These are phyloP conservation scores for Raphidocelis subcapitata DNA, from an alignment of 139 green algal species.

Conservation along the genomic window DNA sequence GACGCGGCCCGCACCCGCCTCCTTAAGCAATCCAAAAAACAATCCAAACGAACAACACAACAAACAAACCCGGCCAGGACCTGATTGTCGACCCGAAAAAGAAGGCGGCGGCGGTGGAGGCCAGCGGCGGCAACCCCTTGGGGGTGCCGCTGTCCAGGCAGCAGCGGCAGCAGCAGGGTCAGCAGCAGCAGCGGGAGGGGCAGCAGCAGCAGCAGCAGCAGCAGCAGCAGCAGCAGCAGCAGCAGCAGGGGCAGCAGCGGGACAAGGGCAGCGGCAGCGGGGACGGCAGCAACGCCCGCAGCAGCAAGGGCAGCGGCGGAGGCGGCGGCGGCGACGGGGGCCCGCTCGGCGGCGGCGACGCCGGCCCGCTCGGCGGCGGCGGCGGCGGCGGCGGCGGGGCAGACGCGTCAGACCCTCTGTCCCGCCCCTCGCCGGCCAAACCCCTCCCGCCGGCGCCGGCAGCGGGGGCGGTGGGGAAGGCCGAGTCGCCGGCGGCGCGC, in stretches of 20 bases:
- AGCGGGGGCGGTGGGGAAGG: no score
- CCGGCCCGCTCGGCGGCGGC: no score
- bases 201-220: not conserved
- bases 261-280: no score
- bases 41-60: not conserved
- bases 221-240: slow-evolving; percentile 6
- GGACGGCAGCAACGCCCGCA: not conserved
- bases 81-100: slow-evolving; percentile 82
- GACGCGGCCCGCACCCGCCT: not conserved
- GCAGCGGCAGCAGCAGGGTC: slow-evolving; percentile 7
- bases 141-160: slow-evolving; percentile 10
- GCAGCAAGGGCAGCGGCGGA: slow-evolving; percentile 6
- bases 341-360: no score
- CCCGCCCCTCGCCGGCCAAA: no score
- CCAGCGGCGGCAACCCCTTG: not conserved
- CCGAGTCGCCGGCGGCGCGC: not conserved
- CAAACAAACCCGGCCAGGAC: slow-evolving; percentile 51
- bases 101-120: slow-evolving; percentile 4
- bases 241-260: not conserved
- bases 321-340: no score
- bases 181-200: not conserved
- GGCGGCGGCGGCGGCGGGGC: no score
- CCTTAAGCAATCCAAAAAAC: not conserved
- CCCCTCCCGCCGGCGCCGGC: no score
- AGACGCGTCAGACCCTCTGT: no score